phyloP scores from a whole-genome alignment of 2,329 filamentous ascomycete species.

The Neonectria magnoliae region DNA sequence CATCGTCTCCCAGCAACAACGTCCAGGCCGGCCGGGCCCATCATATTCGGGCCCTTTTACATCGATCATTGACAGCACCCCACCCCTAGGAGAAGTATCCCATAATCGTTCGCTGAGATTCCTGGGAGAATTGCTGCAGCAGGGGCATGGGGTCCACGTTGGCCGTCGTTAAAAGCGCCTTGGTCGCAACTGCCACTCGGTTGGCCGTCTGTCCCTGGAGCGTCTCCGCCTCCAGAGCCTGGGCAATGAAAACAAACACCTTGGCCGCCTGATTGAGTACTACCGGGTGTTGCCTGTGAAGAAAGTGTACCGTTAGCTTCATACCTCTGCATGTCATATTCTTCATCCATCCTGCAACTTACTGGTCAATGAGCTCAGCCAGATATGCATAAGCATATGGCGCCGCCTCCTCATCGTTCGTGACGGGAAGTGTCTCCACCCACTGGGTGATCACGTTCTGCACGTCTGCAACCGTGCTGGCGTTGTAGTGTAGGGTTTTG shows the following conservation, averaged over 20 bases:
- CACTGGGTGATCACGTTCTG: conserved; percentile 84
- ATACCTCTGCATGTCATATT: neutral
- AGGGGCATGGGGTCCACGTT: conserved; percentile 80
- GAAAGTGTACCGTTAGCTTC: conserved; percentile 40
- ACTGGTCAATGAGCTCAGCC: conserved; percentile 92
- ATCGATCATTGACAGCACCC: conserved; percentile 14
- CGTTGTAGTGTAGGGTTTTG: conserved; percentile 94
- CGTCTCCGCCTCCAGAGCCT: conserved; percentile 91
- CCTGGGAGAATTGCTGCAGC: conserved; percentile 77
- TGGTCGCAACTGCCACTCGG: conserved; percentile 80
- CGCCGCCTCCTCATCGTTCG: conserved; percentile 96
- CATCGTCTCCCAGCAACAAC: conserved; percentile 27
- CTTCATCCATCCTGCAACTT: conserved; percentile 57
- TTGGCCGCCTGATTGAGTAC: conserved; percentile 82
- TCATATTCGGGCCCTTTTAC: conserved; percentile 13
- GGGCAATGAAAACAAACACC: conserved; percentile 84
- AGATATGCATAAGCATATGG: conserved; percentile 96
- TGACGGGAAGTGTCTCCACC: conserved; percentile 90
- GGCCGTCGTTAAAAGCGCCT: conserved; percentile 78
- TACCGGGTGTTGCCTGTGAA: conserved; percentile 80
- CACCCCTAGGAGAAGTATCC: conserved; percentile 74
- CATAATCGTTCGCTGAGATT: conserved; percentile 83
- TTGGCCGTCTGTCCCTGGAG: conserved; percentile 84
- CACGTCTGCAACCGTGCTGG: conserved; percentile 76
- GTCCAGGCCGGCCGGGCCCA: conserved; percentile 13